phyloP scores from a whole-genome alignment of 805 yeast species.

The Yarrowia sp. region DNA sequence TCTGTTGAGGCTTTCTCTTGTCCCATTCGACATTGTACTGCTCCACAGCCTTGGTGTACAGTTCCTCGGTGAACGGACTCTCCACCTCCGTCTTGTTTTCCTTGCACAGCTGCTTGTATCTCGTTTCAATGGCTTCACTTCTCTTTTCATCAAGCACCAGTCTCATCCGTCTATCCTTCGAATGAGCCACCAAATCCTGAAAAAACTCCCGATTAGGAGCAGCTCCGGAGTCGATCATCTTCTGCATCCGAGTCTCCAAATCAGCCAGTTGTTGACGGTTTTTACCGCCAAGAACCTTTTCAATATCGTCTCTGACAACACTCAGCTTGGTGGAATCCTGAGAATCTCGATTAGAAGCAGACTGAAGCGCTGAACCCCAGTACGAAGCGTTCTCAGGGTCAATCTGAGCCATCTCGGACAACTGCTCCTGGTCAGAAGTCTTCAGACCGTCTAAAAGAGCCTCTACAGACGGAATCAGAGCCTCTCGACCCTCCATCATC shows the following conservation, averaged over 20 bases:
- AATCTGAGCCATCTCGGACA: conserved; percentile 29
- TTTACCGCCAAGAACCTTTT: conserved; percentile 15
- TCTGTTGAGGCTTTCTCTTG: conserved; percentile 11
- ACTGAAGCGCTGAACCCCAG: conserved; percentile 18
- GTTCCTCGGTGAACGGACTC: conserved; percentile 13
- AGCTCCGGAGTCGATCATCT: conserved; percentile 45
- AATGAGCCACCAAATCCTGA: conserved; percentile 43
- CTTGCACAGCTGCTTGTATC: conserved; percentile 30
- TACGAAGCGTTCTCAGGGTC: conserved; percentile 18
- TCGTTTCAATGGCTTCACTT: not conserved
- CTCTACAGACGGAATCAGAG: conserved; percentile 9
- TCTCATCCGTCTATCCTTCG: conserved; percentile 12
- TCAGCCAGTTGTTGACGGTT: conserved; percentile 9
- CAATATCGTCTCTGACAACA: conserved; percentile 28
- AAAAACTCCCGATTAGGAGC: conserved; percentile 45
- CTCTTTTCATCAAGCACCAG: conserved; percentile 10
- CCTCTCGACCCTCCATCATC: conserved; percentile 31
- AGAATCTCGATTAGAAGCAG: conserved; percentile 1
- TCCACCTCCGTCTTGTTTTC: not conserved
- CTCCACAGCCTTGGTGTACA: conserved; percentile 21
- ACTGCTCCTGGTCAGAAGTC: conserved; percentile 7
- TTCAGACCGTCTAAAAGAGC: conserved; percentile 17
- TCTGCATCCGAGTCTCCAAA: conserved; percentile 9
- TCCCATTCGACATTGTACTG: conserved; percentile 24
- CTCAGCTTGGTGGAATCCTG: conserved; percentile 13